Evolutionary conservation across 1,139 yeast genomes (phyloP).

Genomic region (Saccharomyces pastorianus): DNA sequence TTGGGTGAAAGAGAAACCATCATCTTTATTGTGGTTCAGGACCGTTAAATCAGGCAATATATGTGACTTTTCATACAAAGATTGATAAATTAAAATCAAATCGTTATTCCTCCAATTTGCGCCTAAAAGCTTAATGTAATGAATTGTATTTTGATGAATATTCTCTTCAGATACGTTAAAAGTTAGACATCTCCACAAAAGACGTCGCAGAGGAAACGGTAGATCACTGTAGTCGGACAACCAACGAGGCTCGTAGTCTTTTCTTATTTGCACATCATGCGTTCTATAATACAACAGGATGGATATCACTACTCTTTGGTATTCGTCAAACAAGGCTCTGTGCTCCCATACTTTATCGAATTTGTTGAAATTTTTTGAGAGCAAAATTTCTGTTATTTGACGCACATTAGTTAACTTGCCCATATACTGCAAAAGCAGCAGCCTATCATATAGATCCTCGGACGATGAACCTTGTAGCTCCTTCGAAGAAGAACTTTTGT

Average conservation of each 20-base stretch:
- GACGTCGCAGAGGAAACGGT: conserved; percentile 20
- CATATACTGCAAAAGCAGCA: conserved; percentile 19
- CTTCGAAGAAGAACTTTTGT: background rate
- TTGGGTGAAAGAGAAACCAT: conserved; percentile 1
- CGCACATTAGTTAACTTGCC: conserved; percentile 9
- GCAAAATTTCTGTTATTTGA: conserved; percentile 13
- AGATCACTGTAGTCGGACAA: conserved; percentile 14
- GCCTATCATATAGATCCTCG: conserved; percentile 15
- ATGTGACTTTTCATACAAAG: conserved; percentile 12
- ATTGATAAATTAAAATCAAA: conserved; percentile 13
- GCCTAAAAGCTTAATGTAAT: background rate
- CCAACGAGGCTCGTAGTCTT: conserved; percentile 15
- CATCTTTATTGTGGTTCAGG: background rate
- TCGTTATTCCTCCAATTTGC: conserved; percentile 1
- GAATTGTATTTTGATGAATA: background rate
- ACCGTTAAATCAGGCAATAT: conserved; percentile 5
- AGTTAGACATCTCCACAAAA: conserved; percentile 21
- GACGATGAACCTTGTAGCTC: conserved; percentile 1
- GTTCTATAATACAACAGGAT: conserved; percentile 21
- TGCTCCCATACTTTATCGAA: conserved; percentile 16
- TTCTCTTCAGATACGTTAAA: background rate
- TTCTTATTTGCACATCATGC: conserved; percentile 10
- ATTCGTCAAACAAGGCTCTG: conserved; percentile 13
- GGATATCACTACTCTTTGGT: conserved; percentile 15
- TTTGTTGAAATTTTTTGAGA: conserved; percentile 15